phyloP scores from a whole-genome alignment of 106 monocot genomes.

The Acorus calamus region DNA sequence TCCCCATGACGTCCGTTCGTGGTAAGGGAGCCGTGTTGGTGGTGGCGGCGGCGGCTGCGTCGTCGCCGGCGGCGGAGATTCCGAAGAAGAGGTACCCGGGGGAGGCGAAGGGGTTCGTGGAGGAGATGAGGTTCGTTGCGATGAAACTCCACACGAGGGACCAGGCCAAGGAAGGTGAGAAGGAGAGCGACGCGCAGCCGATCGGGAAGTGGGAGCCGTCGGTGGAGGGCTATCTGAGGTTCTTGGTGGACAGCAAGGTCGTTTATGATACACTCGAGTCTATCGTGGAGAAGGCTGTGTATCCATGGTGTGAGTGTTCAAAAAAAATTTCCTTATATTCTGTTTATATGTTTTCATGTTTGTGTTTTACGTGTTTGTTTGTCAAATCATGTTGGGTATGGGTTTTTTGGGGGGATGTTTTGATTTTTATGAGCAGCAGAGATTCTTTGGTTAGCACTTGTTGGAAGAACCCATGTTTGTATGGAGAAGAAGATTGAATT shows the following conservation, averaged over 20 bases:
- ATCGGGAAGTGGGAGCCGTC: constrained; percentile 61
- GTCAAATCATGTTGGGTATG: too few species aligned
- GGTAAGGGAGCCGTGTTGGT: not conserved
- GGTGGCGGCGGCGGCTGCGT: not conserved
- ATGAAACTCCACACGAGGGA: constrained; percentile 70
- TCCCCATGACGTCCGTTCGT: not conserved
- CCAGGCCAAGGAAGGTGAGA: constrained; percentile 68
- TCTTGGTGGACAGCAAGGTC: constrained; percentile 67
- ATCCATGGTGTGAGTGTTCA: constrained; percentile 46
- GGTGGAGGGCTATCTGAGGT: constrained; percentile 51
- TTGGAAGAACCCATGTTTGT: too few species aligned
- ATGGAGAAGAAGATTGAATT: too few species aligned
- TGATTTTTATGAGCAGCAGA: too few species aligned
- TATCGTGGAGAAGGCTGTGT: constrained; percentile 39
- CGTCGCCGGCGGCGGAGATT: constrained; percentile 20
- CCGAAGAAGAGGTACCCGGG: constrained; percentile 20
- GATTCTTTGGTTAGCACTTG: too few species aligned
- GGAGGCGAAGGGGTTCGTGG: constrained; percentile 45
- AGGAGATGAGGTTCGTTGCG: constrained; percentile 58
- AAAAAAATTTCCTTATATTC: too few species aligned
- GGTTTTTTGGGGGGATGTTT: too few species aligned
- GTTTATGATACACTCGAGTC: constrained; percentile 59
- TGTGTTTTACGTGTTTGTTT: too few species aligned
- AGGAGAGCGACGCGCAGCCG: constrained; percentile 32
- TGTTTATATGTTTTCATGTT: too few species aligned